A percentile compares a stretch with the other conserved stretches of the same genome.
Evolutionary conservation across 805 yeast species (phyloP).

Genomic region (Torulaspora indica): DNA sequence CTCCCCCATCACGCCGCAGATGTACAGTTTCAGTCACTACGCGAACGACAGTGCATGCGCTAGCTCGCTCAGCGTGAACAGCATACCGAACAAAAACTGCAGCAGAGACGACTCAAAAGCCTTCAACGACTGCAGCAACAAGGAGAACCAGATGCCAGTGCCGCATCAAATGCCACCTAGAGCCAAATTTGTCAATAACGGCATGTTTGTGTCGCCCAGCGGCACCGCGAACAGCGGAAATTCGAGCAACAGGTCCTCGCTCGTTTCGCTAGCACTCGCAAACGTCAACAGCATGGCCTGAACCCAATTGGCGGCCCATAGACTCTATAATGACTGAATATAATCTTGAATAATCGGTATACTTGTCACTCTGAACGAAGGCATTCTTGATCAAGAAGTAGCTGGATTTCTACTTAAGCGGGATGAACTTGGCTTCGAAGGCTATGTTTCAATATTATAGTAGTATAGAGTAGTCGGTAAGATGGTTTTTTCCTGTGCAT

Average conservation of each 20-base stretch:
- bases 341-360: constrained; percentile 1
- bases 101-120: constrained; percentile 5
- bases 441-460: not conserved
- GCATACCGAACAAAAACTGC: constrained; percentile 20
- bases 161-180: constrained; percentile 28
- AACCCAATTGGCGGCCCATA: not conserved
- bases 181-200: constrained; percentile 28
- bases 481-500: constrained; percentile 6
- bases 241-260: constrained; percentile 28
- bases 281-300: constrained; percentile 13
- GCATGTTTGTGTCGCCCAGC: constrained; percentile 29
- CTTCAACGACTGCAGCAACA: too few species aligned
- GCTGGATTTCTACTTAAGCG: constrained; percentile 4
- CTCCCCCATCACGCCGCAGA: constrained; percentile 35
- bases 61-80: constrained; percentile 30
- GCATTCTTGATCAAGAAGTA: constrained; percentile 2
- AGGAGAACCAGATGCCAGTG: constrained; percentile 26
- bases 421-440: constrained; percentile 2
- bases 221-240: constrained; percentile 23
- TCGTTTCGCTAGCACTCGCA: constrained; percentile 25
- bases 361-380: constrained; percentile 1
- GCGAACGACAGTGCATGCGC: constrained; percentile 29
- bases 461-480: not conserved
- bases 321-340: not conserved
- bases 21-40: constrained; percentile 30